A percentile compares a stretch with the other conserved stretches of the same genome.
phyloP scores from a whole-genome alignment of 2,329 filamentous ascomycete species.

The Chaetomium strumarium region DNA sequence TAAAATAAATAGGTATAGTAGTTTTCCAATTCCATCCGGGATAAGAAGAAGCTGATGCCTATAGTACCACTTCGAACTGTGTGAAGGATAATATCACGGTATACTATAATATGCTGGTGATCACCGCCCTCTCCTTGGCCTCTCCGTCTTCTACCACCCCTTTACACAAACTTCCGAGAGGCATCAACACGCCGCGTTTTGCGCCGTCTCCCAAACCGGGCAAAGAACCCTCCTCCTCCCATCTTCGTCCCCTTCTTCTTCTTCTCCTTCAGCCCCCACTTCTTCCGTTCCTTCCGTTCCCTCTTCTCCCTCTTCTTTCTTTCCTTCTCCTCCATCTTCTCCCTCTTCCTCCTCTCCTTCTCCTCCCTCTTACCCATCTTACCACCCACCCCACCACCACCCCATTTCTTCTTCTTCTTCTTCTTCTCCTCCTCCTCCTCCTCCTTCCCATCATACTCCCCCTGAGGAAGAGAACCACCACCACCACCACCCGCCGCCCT shows the following conservation, averaged over 20 bases:
- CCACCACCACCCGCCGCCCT: too few relatives aligned
- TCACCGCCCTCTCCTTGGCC: background rate
- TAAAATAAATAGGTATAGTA: too few relatives aligned
- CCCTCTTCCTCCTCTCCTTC: background rate
- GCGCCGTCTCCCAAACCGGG: background rate
- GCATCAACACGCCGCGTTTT: slow-evolving; percentile 21
- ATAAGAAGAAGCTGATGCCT: too few relatives aligned
- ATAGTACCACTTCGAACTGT: too few relatives aligned
- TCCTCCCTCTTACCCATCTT: slow-evolving; percentile 9
- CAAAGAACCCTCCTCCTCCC: background rate
- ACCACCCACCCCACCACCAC: too few relatives aligned
- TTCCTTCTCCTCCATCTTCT: background rate
- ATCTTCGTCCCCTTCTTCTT: background rate
- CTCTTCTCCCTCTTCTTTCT: slow-evolving; percentile 25
- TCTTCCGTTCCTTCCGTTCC: slow-evolving; percentile 21
- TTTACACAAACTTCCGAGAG: slow-evolving; percentile 25
- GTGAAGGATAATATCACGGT: too few relatives aligned
- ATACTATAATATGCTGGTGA: background rate
- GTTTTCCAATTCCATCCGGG: too few relatives aligned
- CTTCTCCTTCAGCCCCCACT: slow-evolving; percentile 7
- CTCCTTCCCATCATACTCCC: slow-evolving; percentile 23
- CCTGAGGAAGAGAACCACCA: too few relatives aligned
- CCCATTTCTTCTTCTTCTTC: slow-evolving; percentile 8
- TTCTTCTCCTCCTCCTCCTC: slow-evolving; percentile 6
- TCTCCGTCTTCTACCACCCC: background rate